These are phyloP conservation scores for Gentiana dahurica DNA, from an alignment of 257 asterid species.

Conservation along the genomic window DNA sequence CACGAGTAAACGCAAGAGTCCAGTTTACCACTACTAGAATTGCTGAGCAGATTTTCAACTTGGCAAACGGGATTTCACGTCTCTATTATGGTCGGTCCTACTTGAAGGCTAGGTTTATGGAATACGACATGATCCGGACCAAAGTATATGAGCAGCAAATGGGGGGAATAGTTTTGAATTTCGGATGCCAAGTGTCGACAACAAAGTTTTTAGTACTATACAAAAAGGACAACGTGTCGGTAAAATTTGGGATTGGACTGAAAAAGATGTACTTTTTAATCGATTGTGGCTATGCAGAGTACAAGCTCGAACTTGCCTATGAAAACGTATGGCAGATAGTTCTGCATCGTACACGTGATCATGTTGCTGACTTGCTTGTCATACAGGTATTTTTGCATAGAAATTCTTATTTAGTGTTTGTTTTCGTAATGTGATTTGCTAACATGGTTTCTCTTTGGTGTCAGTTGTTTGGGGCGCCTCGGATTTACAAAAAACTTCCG, in stretches of 20 bases:
- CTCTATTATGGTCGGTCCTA: constrained; percentile 45
- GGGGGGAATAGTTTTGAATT: constrained; percentile 31
- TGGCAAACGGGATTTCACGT: constrained; percentile 13
- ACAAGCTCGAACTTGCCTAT: constrained; percentile 64
- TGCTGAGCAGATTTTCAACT: constrained; percentile 25
- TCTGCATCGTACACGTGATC: constrained; percentile 25
- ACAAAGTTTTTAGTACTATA: constrained; percentile 44
- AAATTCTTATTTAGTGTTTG: too few relatives aligned
- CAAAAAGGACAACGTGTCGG: constrained; percentile 24
- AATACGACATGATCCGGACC: constrained; percentile 28
- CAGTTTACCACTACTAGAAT: constrained; percentile 29
- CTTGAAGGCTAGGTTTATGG: constrained; percentile 35
- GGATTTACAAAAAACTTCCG: constrained; percentile 46
- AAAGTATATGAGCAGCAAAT: constrained; percentile 23
- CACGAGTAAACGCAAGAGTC: constrained; percentile 56
- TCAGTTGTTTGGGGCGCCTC: constrained; percentile 77
- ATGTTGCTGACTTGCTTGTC: constrained; percentile 29
- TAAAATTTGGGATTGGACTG: constrained; percentile 50
- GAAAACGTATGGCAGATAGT: constrained; percentile 72
- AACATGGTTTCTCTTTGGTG: not conserved
- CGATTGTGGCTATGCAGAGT: constrained; percentile 15
- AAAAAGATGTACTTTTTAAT: constrained; percentile 43
- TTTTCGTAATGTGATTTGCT: not conserved
- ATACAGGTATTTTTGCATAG: constrained; percentile 50
- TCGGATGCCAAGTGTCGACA: constrained; percentile 56